These are phyloP conservation scores for Pyrenophora teres DNA, from an alignment of 2,329 filamentous ascomycete genomes.

Conservation along the genomic window DNA sequence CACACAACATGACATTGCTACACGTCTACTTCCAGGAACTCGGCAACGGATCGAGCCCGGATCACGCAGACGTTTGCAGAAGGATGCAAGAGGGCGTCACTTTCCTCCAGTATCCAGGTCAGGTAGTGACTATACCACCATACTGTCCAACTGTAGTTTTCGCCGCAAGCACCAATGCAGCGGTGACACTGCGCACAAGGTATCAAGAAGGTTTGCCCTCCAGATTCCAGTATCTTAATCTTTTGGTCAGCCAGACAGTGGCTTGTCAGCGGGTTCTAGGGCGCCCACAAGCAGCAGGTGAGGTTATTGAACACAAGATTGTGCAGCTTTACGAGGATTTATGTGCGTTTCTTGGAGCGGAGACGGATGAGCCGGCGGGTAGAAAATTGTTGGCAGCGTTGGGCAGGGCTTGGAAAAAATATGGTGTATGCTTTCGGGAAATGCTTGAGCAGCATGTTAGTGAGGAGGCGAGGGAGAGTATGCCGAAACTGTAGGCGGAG, in stretches of 20 bases:
- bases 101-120: not conserved
- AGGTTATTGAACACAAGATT: not conserved
- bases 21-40: not conserved
- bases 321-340: not conserved
- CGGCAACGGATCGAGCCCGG: not conserved
- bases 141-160: slow-evolving; percentile 1
- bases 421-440: not conserved
- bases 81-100: not conserved
- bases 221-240: not conserved
- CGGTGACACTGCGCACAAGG: not conserved
- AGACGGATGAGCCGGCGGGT: not conserved
- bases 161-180: not conserved
- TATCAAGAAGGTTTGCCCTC: not conserved
- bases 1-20: not conserved
- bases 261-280: not conserved
- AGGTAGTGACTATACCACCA: not conserved
- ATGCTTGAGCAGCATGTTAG: not conserved
- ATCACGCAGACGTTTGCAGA: not conserved
- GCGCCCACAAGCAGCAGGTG: not conserved
- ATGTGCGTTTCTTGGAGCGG: not conserved
- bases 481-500: not conserved
- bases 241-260: not conserved
- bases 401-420: not conserved
- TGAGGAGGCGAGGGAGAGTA: not conserved
- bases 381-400: not conserved